Percentiles rank a stretch among this genome's conserved stretches.
phyloP scores from a whole-genome alignment of 768 basidiomycete species.

The Mycena belliarum region DNA sequence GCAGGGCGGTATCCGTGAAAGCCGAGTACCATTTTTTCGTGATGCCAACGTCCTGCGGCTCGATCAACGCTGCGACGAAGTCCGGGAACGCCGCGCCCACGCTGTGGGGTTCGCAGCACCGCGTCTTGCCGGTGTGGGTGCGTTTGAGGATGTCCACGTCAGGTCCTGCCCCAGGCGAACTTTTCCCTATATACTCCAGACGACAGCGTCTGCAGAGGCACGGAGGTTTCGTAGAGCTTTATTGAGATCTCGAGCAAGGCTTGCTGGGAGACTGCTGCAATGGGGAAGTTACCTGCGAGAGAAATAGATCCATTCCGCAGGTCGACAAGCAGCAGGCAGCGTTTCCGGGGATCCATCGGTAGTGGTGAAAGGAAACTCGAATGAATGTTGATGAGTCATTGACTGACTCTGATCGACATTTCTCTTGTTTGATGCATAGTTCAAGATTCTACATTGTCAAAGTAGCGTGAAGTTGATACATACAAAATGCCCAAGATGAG shows the following conservation, averaged over 20 bases:
- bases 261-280: constrained; percentile 18
- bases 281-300: constrained; percentile 23
- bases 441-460: no score
- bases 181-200: constrained; percentile 22
- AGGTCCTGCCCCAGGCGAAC: not conserved
- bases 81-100: constrained; percentile 23
- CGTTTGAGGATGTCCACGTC: constrained; percentile 19
- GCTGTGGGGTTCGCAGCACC: constrained; percentile 27
- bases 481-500: not conserved
- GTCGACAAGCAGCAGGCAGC: constrained; percentile 29
- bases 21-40: constrained; percentile 30
- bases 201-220: constrained; percentile 15
- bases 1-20: constrained; percentile 28
- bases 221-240: constrained; percentile 20
- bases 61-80: constrained; percentile 17
- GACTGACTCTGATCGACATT: no score
- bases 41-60: constrained; percentile 16
- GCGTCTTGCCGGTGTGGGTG: constrained; percentile 27
- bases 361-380: not conserved
- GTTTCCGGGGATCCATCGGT: not conserved
- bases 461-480: not conserved
- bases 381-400: no score
- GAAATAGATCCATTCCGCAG: constrained; percentile 32
- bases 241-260: constrained; percentile 22
- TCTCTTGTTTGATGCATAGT: no score